phyloP scores from a whole-genome alignment of 2,329 filamentous ascomycete species.

The Lachnellula hyalina region DNA sequence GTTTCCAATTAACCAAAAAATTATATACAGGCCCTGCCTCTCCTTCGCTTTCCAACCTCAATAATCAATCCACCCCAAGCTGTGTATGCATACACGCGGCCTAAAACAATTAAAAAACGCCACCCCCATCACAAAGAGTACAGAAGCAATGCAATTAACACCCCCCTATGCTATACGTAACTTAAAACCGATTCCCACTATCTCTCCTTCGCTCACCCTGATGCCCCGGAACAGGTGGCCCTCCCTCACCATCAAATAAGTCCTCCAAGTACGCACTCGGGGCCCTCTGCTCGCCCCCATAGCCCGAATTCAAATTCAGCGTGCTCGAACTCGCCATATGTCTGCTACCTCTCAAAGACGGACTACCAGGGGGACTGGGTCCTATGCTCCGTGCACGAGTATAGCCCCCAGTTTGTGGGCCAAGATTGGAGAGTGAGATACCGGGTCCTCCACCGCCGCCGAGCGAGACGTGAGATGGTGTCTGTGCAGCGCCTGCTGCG shows the following conservation, averaged over 20 bases:
- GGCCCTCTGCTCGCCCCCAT: constrained; percentile 52
- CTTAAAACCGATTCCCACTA: neutral
- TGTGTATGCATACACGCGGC: neutral
- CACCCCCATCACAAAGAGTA: neutral
- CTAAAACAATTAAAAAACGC: neutral
- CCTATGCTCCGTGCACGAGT: constrained; percentile 40
- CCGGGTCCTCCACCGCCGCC: constrained; percentile 39
- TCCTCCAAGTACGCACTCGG: constrained; percentile 90
- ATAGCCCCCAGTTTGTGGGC: constrained; percentile 46
- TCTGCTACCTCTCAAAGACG: constrained; percentile 38
- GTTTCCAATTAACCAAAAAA: neutral
- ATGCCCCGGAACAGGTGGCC: constrained; percentile 18
- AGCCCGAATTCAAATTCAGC: constrained; percentile 57
- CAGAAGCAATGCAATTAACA: neutral
- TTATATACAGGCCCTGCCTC: neutral
- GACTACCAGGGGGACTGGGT: constrained; percentile 56
- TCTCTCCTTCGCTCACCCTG: neutral
- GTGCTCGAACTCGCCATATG: constrained; percentile 54
- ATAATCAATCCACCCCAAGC: neutral
- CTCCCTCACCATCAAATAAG: constrained; percentile 59
- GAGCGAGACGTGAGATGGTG: constrained; percentile 29
- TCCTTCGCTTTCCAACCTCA: neutral
- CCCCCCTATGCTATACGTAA: neutral
- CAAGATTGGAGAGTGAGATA: constrained; percentile 56
- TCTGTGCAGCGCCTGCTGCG: constrained; percentile 50